A percentile compares a stretch with the other conserved stretches of the same genome.
Evolutionary conservation across 805 yeast species (phyloP).

Genomic region (Hanseniaspora taiwanica): DNA sequence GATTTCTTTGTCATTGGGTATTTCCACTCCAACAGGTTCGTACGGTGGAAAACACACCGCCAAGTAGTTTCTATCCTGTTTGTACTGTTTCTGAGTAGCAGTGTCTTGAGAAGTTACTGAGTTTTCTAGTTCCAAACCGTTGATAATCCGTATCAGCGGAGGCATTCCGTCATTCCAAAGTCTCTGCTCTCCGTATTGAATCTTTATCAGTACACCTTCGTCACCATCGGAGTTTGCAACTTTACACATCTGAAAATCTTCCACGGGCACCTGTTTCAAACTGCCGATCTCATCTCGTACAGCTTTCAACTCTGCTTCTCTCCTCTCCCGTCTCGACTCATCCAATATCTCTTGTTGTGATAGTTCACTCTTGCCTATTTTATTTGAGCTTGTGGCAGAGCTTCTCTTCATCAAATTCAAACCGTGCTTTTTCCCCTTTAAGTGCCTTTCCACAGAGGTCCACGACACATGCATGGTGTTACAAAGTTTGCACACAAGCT

Average conservation of each 20-base stretch:
- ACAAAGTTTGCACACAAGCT: constrained; percentile 75
- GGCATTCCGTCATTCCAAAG: constrained; percentile 38
- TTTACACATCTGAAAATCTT: constrained; percentile 35
- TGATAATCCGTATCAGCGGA: constrained; percentile 54
- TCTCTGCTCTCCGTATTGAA: constrained; percentile 35
- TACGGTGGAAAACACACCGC: constrained; percentile 85
- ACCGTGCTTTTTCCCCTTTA: constrained; percentile 76
- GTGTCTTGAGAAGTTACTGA: neutral
- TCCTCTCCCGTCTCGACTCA: constrained; percentile 22
- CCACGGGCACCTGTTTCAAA: constrained; percentile 10
- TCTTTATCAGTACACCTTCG: constrained; percentile 52
- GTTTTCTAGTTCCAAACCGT: constrained; percentile 52
- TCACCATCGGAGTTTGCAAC: constrained; percentile 47
- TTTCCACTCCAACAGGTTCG: constrained; percentile 62
- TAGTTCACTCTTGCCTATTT: neutral
- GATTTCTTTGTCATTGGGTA: constrained; percentile 45
- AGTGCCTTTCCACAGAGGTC: constrained; percentile 69
- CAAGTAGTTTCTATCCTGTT: constrained; percentile 39
- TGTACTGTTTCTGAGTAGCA: constrained; percentile 4
- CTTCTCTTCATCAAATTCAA: constrained; percentile 54
- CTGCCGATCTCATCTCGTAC: constrained; percentile 11
- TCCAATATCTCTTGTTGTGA: constrained; percentile 9
- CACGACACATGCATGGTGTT: constrained; percentile 71
- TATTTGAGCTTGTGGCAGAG: constrained; percentile 15
- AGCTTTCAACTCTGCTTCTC: constrained; percentile 16